These are phyloP conservation scores for Chimonanthus praecox DNA, from an alignment of 164 flowering plant genomes.

Conservation along the genomic window DNA sequence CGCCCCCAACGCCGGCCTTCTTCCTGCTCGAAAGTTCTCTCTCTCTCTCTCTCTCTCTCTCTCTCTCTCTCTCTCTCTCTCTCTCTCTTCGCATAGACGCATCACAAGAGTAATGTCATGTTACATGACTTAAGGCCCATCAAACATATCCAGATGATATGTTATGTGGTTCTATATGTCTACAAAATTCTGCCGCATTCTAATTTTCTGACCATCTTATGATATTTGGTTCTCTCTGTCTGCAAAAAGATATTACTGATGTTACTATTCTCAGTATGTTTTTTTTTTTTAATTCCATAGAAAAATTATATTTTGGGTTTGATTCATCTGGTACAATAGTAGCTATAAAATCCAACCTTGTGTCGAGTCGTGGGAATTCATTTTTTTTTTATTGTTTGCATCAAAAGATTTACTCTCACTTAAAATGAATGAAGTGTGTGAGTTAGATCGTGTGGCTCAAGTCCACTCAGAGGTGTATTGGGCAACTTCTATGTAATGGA, in stretches of 20 bases:
- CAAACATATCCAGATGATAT: too few relatives aligned
- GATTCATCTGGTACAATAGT: too few relatives aligned
- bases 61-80: neutral
- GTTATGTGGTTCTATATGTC: too few relatives aligned
- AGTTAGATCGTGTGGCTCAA: too few relatives aligned
- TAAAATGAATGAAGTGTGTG: too few relatives aligned
- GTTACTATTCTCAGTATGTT: neutral
- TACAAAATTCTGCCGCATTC: neutral
- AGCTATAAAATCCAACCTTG: neutral
- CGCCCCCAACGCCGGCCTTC: slow-evolving; percentile 18
- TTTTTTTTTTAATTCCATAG: neutral
- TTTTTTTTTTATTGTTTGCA: neutral
- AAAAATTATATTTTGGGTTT: too few relatives aligned
- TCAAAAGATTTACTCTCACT: too few relatives aligned
- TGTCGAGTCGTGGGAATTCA: neutral
- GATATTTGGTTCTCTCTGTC: neutral
- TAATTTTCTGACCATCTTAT: neutral
- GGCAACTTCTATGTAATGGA: too few relatives aligned
- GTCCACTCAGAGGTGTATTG: too few relatives aligned
- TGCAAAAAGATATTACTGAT: too few relatives aligned
- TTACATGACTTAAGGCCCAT: too few relatives aligned
- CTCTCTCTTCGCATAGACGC: neutral
- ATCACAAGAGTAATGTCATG: too few relatives aligned
- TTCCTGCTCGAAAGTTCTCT: slow-evolving; percentile 22
- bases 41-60: neutral